Conservation (phyloP, 352 stramenopile species). For the Lagenidium giganteum region DNA sequence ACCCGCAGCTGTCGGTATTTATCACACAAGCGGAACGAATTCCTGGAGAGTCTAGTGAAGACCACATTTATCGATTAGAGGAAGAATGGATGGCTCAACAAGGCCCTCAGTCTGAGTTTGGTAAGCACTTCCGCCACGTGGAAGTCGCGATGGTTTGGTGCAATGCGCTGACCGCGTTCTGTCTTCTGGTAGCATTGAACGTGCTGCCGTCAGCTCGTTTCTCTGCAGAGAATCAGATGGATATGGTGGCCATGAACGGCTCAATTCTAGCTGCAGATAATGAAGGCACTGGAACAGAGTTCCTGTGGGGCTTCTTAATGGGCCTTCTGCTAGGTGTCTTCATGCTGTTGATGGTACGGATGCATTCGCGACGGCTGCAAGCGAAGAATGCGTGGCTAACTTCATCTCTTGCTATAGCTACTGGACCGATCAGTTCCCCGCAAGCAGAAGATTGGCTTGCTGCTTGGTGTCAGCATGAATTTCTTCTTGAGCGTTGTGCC, state of each 20-base stretch:
- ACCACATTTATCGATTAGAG: conserved; percentile 85
- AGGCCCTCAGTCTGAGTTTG: conserved; percentile 84
- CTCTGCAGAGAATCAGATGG: conserved; percentile 78
- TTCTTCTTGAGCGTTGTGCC: conserved; percentile 87
- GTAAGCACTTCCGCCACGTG: conserved; percentile 26
- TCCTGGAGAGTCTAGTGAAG: conserved; percentile 72
- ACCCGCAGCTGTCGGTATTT: conserved; percentile 78
- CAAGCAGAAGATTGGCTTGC: conserved; percentile 81
- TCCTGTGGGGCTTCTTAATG: conserved; percentile 87
- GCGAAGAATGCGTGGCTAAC: not conserved
- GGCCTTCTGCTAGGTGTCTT: conserved; percentile 83
- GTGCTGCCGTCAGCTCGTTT: conserved; percentile 64
- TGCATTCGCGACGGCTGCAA: not conserved
- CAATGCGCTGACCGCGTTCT: not conserved
- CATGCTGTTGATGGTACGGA: conserved; percentile 84
- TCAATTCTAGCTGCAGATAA: conserved; percentile 83
- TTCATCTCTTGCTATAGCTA: conserved; percentile 31
- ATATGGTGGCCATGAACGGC: conserved; percentile 79
- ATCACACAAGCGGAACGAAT: conserved; percentile 79
- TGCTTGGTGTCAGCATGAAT: conserved; percentile 86
- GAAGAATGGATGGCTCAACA: conserved; percentile 87
- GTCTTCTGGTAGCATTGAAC: conserved; percentile 53
- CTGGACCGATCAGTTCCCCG: conserved; percentile 80
- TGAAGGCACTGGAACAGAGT: conserved; percentile 84
- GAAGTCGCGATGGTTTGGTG: too few relatives aligned